These are phyloP conservation scores for Fusarium sulawesiense DNA, from an alignment of 2,329 filamentous ascomycete genomes.

Conservation along the genomic window DNA sequence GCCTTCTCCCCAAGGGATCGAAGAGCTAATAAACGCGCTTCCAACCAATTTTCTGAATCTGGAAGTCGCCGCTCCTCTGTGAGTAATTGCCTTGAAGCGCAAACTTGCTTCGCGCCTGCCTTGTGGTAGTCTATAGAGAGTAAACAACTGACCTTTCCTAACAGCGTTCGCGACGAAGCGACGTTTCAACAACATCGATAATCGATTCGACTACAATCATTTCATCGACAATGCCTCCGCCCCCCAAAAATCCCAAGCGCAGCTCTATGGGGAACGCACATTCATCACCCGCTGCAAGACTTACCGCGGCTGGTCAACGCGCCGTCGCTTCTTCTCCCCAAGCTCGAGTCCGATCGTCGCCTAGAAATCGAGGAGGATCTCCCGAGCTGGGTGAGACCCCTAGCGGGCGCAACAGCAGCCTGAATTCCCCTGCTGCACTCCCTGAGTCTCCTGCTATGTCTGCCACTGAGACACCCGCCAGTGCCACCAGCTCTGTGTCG, in stretches of 20 bases:
- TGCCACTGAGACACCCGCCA: background rate
- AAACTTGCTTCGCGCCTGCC: background rate
- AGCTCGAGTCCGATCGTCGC: conserved; percentile 1
- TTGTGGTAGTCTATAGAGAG: background rate
- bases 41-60: conserved; percentile 18
- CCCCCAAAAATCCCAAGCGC: background rate
- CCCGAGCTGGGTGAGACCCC: background rate
- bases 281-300: background rate
- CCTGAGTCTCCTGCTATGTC: background rate
- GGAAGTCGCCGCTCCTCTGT: conserved; percentile 21
- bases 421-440: background rate
- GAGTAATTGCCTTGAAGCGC: conserved; percentile 15
- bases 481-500: background rate
- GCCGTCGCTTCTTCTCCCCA: background rate
- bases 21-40: conserved; percentile 22
- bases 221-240: conserved; percentile 20
- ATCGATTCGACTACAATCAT: conserved; percentile 16
- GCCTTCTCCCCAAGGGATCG: conserved; percentile 32
- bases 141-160: background rate
- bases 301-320: background rate
- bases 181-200: conserved; percentile 16
- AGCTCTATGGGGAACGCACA: background rate
- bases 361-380: background rate
- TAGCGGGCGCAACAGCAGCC: background rate
- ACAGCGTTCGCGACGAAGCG: conserved; percentile 31